Base-by-base conservation (phyloP, 2,329 filamentous ascomycete genomes). In the Sclerotinia subarctica region DNA sequence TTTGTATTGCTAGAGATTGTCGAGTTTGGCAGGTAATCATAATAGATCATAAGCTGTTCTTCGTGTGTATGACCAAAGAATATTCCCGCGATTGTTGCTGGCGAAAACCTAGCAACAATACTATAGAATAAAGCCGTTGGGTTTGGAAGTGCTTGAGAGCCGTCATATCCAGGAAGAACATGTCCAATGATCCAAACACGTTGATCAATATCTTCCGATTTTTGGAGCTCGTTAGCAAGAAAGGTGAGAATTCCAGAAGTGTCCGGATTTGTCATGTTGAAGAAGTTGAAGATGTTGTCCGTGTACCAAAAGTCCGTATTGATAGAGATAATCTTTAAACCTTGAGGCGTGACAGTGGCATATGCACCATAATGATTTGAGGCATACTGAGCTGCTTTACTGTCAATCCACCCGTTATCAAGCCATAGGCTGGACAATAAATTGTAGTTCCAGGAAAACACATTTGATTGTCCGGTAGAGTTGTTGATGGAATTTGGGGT, bases 41-140 rank as follows among this genome's bases (percentile, higher is more conserved):
- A 77, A 67, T 74, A 77, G 44, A 77, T 72, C 38, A 75, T 72
- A 7, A 78, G 76, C 59, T 78, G 72, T 52, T 78, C 76, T 24
- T 73, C 72, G 69, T 78, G 77, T 2, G 77, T 78, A 68, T 78
- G 77, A 13, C 77, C 76, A 66, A 72, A 78, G 69, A 78, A 78
- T 57, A 77, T 69, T 17, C 73, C 76, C 19, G 75, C 73, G 24
- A 76, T 77, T 1, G 76, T 78, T 11, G 73, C 72, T 29, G 69
- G 66, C 4, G 64, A 69, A 26, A 66, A 73, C 11, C 77, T 75
- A 51, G 74, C 62, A 32, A 76, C 68, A 51, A 76, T 76, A 3
- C 68, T 70, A 57, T 76, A 75, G 63, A 75, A 76, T 3, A 76
- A 67, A 11, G 70, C 74, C 15, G 69, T 73, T 2, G 74, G 74